A percentile compares a stretch with the other conserved stretches of the same genome.
phyloP scores from a whole-genome alignment of 2,329 filamentous ascomycete genomes.

The Nigrospora osmanthi region DNA sequence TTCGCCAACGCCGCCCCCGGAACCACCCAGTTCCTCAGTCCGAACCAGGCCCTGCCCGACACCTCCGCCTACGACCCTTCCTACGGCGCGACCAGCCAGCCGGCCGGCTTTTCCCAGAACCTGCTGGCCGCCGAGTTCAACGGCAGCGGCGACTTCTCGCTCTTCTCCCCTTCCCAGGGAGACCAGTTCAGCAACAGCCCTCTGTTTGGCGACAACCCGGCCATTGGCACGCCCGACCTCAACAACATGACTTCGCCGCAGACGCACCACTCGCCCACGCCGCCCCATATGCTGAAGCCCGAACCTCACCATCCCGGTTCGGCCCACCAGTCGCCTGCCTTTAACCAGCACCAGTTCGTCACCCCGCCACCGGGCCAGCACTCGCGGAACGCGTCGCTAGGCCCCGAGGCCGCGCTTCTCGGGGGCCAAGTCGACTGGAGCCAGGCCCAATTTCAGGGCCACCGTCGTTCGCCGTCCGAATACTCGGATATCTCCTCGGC shows the following conservation, averaged over 20 bases:
- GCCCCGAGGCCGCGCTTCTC: slow-evolving; percentile 49
- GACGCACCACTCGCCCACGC: slow-evolving; percentile 47
- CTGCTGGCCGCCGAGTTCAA: slow-evolving; percentile 43
- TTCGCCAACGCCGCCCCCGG: slow-evolving; percentile 11
- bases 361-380: slow-evolving; percentile 36
- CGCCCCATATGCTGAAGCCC: slow-evolving; percentile 45
- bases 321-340: slow-evolving; percentile 48
- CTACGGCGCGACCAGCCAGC: slow-evolving; percentile 33
- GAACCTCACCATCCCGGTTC: slow-evolving; percentile 43
- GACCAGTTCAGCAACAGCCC: slow-evolving; percentile 54
- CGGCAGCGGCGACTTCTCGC: slow-evolving; percentile 47
- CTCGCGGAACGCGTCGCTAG: slow-evolving; percentile 49
- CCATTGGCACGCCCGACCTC: slow-evolving; percentile 37
- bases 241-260: slow-evolving; percentile 47
- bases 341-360: slow-evolving; percentile 47
- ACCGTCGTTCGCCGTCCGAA: slow-evolving; percentile 81
- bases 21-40: slow-evolving; percentile 37
- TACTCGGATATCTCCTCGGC: slow-evolving; percentile 86
- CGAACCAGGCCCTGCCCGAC: slow-evolving; percentile 32
- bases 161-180: slow-evolving; percentile 50
- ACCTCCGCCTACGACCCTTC: slow-evolving; percentile 22
- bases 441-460: slow-evolving; percentile 63
- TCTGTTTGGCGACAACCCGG: slow-evolving; percentile 44
- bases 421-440: slow-evolving; percentile 48
- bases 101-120: slow-evolving; percentile 32